These are phyloP conservation scores for Penicillium samsonianum DNA, from an alignment of 495 filamentous ascomycete genomes.

Conservation along the genomic window DNA sequence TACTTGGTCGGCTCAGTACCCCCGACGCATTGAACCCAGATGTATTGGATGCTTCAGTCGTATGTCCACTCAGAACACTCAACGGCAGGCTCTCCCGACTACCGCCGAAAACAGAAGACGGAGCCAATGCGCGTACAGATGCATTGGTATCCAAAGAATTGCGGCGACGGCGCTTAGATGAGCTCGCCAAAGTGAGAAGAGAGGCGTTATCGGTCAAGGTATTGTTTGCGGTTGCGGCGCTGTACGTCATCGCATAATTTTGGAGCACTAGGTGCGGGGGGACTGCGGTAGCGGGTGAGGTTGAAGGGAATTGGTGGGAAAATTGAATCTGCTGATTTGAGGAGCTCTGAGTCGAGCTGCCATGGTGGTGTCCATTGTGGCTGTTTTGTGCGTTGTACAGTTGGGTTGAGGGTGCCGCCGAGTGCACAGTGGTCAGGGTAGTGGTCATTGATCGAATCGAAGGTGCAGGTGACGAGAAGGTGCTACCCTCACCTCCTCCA, in stretches of 20 bases:
- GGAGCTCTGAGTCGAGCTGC: conserved; percentile 46
- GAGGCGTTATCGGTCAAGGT: conserved; percentile 92
- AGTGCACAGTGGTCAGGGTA: conserved; percentile 95
- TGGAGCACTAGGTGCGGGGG: conserved; percentile 72
- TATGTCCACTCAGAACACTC: conserved; percentile 79
- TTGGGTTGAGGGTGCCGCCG: conserved; percentile 68
- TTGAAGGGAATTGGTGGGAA: conserved; percentile 80
- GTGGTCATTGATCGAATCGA: conserved; percentile 91
- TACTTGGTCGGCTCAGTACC: conserved; percentile 51
- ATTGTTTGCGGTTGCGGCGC: conserved; percentile 86
- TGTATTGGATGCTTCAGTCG: conserved; percentile 55
- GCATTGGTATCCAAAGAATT: conserved; percentile 95
- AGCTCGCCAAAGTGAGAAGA: conserved; percentile 93
- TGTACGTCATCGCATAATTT: conserved; percentile 80
- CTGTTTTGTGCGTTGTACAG: conserved; percentile 47
- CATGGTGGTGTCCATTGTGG: conserved; percentile 44
- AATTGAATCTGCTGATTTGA: conserved; percentile 67
- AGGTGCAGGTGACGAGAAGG: conserved; percentile 90
- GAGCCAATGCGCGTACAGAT: conserved; percentile 87
- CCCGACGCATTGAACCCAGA: conserved; percentile 55
- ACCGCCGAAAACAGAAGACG: conserved; percentile 88
- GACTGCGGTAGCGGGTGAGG: conserved; percentile 71
- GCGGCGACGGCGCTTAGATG: conserved; percentile 83
- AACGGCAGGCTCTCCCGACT: conserved; percentile 85
- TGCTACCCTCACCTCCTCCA: conserved; percentile 74